A percentile compares a stretch with the other conserved stretches of the same genome.
These are phyloP conservation scores for Metschnikowia sp. DNA, from an alignment of 805 yeast genomes.

Conservation along the genomic window DNA sequence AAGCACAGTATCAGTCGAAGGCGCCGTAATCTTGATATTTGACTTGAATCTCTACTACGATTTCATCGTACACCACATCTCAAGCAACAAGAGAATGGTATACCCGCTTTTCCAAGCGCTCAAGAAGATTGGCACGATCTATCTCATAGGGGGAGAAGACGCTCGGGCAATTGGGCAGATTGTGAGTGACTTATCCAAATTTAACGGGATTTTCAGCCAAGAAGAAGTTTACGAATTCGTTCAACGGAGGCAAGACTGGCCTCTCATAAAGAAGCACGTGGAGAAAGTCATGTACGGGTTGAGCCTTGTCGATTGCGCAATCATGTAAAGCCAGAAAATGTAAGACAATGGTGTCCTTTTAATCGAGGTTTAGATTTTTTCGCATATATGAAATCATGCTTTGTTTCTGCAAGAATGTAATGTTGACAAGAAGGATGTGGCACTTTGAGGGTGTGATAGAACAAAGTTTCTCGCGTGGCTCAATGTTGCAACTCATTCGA, in stretches of 20 bases:
- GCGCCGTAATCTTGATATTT: conserved; percentile 77
- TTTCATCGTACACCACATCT: conserved; percentile 51
- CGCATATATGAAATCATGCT: no score
- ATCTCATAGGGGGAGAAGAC: conserved; percentile 64
- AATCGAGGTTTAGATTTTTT: no score
- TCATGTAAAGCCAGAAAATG: conserved; percentile 34
- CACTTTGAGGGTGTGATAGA: no score
- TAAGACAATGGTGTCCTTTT: no score
- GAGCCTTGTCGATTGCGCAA: conserved; percentile 70
- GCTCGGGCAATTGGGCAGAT: conserved; percentile 82
- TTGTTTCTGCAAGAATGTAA: not conserved
- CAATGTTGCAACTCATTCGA: no score
- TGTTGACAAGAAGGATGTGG: no score
- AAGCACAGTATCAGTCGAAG: conserved; percentile 65
- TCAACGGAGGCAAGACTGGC: conserved; percentile 86
- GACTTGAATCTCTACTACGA: conserved; percentile 79
- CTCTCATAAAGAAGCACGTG: conserved; percentile 66
- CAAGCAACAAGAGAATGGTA: conserved; percentile 61
- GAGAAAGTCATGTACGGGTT: conserved; percentile 95
- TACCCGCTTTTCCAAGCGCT: conserved; percentile 75
- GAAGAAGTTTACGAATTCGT: conserved; percentile 95
- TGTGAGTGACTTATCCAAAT: conserved; percentile 78
- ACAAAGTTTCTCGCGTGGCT: no score
- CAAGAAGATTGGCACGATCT: conserved; percentile 82
- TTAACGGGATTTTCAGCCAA: conserved; percentile 84